A percentile compares a stretch with the other conserved stretches of the same genome.
These are phyloP conservation scores for Hypoxylon sp. DNA, from an alignment of 2,329 filamentous ascomycete species.

Conservation along the genomic window DNA sequence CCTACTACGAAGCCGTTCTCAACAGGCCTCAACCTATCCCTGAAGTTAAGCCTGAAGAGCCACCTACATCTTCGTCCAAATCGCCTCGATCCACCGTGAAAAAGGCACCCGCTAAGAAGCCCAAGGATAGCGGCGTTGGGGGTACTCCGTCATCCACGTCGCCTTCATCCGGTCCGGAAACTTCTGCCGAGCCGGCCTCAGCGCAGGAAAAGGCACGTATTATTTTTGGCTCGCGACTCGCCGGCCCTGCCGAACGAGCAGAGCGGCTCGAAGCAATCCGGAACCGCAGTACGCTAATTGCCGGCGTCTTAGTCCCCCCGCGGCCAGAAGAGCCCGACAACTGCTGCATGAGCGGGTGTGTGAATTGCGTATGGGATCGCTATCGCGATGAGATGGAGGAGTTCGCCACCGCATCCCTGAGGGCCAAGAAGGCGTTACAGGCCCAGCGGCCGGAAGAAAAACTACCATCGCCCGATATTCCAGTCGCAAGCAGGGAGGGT, in stretches of 20 bases:
- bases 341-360: constrained; percentile 99
- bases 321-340: constrained; percentile 92
- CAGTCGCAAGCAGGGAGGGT: constrained; percentile 28
- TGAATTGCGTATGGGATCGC: constrained; percentile 95
- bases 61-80: constrained; percentile 56
- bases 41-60: constrained; percentile 58
- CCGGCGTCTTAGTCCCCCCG: constrained; percentile 85
- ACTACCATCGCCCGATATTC: constrained; percentile 13
- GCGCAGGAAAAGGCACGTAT: constrained; percentile 70
- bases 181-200: constrained; percentile 57
- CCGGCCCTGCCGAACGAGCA: constrained; percentile 76
- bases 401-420: constrained; percentile 75
- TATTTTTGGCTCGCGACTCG: constrained; percentile 84
- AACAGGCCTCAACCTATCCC: constrained; percentile 58
- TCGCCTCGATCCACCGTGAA: constrained; percentile 44
- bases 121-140: constrained; percentile 35
- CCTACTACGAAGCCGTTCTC: constrained; percentile 70
- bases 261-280: constrained; percentile 69
- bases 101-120: constrained; percentile 43
- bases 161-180: constrained; percentile 50
- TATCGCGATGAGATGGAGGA: constrained; percentile 93
- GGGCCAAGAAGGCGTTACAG: constrained; percentile 69
- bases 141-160: constrained; percentile 35
- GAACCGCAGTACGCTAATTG: constrained; percentile 72
- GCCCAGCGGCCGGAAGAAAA: constrained; percentile 49